These are phyloP conservation scores for Pelargonium australe DNA, from an alignment of 441 rosid species.

Conservation along the genomic window DNA sequence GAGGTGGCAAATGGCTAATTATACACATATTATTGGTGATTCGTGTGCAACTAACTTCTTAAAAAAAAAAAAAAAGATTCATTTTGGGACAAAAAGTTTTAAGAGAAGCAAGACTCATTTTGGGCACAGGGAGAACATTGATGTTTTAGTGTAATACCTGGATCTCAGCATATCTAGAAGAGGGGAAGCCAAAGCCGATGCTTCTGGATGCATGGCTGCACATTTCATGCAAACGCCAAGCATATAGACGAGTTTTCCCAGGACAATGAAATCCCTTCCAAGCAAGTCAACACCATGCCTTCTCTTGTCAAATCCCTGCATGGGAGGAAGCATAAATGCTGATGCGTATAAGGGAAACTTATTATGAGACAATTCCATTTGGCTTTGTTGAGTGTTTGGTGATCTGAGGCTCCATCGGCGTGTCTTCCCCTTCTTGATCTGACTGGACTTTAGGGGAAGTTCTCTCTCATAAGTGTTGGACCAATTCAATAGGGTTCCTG, in stretches of 20 bases:
- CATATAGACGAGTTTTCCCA: slow-evolving; percentile 91
- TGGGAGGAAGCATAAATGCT: slow-evolving; percentile 98
- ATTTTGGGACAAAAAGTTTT: too few relatives aligned
- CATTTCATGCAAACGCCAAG: slow-evolving; percentile 91
- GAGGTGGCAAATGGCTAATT: too few relatives aligned
- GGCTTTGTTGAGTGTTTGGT: slow-evolving; percentile 36
- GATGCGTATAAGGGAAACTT: slow-evolving; percentile 83
- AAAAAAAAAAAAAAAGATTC: too few relatives aligned
- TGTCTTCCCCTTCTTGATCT: slow-evolving; percentile 62
- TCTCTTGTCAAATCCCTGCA: slow-evolving; percentile 90
- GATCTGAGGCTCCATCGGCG: slow-evolving; percentile 70
- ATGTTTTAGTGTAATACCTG: slow-evolving; percentile 39
- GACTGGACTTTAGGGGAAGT: slow-evolving; percentile 58
- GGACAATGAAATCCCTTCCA: slow-evolving; percentile 81
- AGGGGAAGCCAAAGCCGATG: slow-evolving; percentile 67
- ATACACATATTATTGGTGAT: too few relatives aligned
- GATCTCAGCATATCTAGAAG: slow-evolving; percentile 80
- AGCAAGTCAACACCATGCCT: slow-evolving; percentile 95
- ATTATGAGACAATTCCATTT: slow-evolving; percentile 56
- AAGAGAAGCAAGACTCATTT: too few relatives aligned
- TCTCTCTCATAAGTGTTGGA: slow-evolving; percentile 82
- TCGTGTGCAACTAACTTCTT: too few relatives aligned
- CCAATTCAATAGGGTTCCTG: slow-evolving; percentile 63
- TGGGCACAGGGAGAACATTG: not conserved
- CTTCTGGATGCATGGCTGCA: slow-evolving; percentile 91